Conservation (phyloP, 2,329 filamentous ascomycete genomes). For the Curvularia verruculosa region DNA sequence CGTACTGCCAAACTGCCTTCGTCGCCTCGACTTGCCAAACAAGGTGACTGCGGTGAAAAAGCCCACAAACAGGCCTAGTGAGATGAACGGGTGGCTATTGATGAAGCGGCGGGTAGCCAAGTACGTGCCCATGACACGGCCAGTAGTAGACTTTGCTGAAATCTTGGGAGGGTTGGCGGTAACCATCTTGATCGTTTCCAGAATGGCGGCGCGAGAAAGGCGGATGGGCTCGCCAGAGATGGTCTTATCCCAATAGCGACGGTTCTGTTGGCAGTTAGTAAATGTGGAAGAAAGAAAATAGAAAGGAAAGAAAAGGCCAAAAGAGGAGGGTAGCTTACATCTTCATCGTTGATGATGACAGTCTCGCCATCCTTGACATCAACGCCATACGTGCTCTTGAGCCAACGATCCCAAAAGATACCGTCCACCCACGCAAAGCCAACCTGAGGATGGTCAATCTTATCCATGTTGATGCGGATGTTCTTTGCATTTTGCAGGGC, state of each 20-base stretch:
- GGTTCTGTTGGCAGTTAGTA: constrained; percentile 64
- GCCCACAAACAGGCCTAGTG: constrained; percentile 62
- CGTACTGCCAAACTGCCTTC: constrained; percentile 57
- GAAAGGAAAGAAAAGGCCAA: too few species aligned
- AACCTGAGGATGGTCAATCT: constrained; percentile 84
- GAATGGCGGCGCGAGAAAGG: constrained; percentile 85
- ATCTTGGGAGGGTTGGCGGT: constrained; percentile 73
- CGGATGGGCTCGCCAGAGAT: constrained; percentile 89
- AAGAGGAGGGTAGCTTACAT: constrained; percentile 67
- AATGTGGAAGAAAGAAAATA: not conserved
- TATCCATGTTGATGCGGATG: constrained; percentile 89
- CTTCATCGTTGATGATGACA: constrained; percentile 96
- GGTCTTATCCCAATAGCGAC: constrained; percentile 92
- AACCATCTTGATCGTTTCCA: constrained; percentile 81
- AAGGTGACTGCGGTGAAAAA: constrained; percentile 59
- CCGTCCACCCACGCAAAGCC: constrained; percentile 97
- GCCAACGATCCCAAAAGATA: constrained; percentile 96
- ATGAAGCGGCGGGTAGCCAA: constrained; percentile 51
- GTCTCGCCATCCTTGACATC: constrained; percentile 84
- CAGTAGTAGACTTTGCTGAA: constrained; percentile 77
- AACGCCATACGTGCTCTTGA: constrained; percentile 92
- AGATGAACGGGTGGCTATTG: constrained; percentile 54
- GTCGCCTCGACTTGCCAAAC: constrained; percentile 40
- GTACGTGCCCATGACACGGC: constrained; percentile 72
- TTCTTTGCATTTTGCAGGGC: constrained; percentile 86